Base-by-base conservation (phyloP, 2,329 filamentous ascomycete genomes). In the Sporothrix schenckii region DNA sequence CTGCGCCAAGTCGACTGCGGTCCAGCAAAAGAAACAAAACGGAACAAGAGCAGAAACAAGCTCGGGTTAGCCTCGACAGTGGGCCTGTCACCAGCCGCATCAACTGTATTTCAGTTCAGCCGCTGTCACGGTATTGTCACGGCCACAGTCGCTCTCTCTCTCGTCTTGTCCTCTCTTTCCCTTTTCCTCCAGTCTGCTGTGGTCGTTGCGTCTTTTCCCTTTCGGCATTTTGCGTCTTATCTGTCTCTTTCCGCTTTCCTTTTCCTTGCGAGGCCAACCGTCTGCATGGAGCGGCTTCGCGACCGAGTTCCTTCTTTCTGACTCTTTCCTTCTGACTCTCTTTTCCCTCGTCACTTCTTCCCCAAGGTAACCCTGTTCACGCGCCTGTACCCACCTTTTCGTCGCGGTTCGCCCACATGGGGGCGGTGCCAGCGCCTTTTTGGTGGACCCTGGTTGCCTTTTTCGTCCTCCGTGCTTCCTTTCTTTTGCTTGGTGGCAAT, bases 281-380 rank as follows among this genome's bases (percentile, higher is more conserved):
- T n/a, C 56, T 44, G 56, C 56, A 39, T 61, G 56, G 53, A n/a
- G 56, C 56, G 56, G 19, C 56, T 61, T 24, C 39, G 34, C 39
- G 30, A 3, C n/a, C n/a, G n/a, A 34, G 56, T 14, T 44, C 11
- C 24, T 44, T 11, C 27, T 2, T 2, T 53, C 10, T 24, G 27
- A 34, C 21, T 14, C 19, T 24, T 9, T 41, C 30, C 41, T 44
- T 44, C 10, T 44, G 27, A 44, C 41, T 14, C 41, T 14, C 41
- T 44, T 56, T 13, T 13, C 21, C 14, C 11, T 4, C 39, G 9
- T 54, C 16, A 5, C 21, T 10, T 21, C n/a, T n/a, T n/a, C n/a
- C n/a, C 10, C n/a, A 21, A 44, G 13, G 19, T 5, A 13, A 44
- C 34, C 56, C 44, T 5, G 9, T 9, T 34, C 56, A 21, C 56